phyloP scores from a whole-genome alignment of 2,329 filamentous ascomycete genomes.

The Monilinia aucupariae region DNA sequence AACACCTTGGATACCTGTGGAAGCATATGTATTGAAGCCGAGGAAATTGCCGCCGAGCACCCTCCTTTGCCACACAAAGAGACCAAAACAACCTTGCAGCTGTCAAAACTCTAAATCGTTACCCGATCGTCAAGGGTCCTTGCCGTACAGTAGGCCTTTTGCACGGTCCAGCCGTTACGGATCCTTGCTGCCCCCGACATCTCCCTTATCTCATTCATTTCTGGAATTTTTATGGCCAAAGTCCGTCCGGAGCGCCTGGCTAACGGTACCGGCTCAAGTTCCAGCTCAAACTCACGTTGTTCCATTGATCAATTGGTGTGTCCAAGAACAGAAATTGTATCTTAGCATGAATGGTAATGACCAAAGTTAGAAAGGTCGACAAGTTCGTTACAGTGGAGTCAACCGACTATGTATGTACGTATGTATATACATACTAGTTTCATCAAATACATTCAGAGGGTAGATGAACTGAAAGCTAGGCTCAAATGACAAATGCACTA shows the following conservation, averaged over 20 bases:
- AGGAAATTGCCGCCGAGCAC: constrained; percentile 6
- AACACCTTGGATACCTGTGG: background rate
- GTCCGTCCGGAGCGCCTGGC: background rate
- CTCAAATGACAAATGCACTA: background rate
- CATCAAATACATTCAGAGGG: background rate
- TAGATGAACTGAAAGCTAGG: background rate
- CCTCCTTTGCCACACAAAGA: background rate
- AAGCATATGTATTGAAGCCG: background rate
- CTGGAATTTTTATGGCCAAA: background rate
- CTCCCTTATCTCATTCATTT: constrained; percentile 2
- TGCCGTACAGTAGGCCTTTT: constrained; percentile 8
- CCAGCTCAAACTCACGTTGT: background rate
- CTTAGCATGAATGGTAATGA: background rate
- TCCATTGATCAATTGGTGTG: background rate
- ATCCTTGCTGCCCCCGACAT: constrained; percentile 8
- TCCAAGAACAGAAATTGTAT: background rate
- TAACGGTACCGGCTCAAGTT: background rate
- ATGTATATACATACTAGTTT: no score
- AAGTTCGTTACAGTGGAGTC: background rate
- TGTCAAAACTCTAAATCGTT: constrained; percentile 11
- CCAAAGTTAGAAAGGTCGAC: background rate
- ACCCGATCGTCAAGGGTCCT: constrained; percentile 15
- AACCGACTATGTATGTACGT: no score
- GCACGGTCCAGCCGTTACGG: constrained; percentile 14
- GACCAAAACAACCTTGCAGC: background rate